Evolutionary conservation across 78 protist species (phyloP).

Genomic region (Pelomyxa schiedti): DNA sequence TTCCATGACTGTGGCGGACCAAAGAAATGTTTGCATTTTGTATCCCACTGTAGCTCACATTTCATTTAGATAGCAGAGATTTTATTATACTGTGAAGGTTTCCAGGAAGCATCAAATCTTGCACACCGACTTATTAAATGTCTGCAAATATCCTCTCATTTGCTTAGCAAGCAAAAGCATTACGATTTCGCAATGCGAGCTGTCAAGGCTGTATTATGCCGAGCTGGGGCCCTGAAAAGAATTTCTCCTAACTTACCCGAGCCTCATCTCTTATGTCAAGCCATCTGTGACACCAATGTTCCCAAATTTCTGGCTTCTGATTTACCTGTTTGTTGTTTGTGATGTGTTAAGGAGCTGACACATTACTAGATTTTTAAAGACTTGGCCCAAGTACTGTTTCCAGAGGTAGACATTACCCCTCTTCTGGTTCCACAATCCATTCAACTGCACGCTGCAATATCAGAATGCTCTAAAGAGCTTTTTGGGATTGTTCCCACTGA

Average conservation of each 20-base stretch:
- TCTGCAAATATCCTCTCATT: slow-evolving; percentile 66
- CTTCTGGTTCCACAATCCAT: no score
- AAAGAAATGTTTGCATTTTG: no score
- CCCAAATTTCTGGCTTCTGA: slow-evolving; percentile 82
- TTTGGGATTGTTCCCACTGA: slow-evolving; percentile 28
- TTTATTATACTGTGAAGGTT: slow-evolving; percentile 71
- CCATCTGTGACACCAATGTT: slow-evolving; percentile 78
- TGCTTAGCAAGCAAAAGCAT: slow-evolving; percentile 68
- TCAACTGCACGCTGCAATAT: background rate
- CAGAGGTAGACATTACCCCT: no score
- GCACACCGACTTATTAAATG: slow-evolving; percentile 54
- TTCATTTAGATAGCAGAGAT: no score
- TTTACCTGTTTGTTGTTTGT: slow-evolving; percentile 2
- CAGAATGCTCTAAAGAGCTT: background rate
- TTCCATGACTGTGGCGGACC: slow-evolving; percentile 86
- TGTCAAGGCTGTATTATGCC: slow-evolving; percentile 70
- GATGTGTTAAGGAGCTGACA: no score
- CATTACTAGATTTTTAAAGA: no score
- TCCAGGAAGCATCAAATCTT: slow-evolving; percentile 26
- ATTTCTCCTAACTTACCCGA: slow-evolving; percentile 37
- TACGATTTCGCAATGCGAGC: slow-evolving; percentile 89
- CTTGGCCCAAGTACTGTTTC: no score
- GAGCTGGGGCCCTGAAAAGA: slow-evolving; percentile 73
- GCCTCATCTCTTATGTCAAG: slow-evolving; percentile 61
- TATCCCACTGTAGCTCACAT: no score